Evolutionary conservation across 1,284 basidiomycete genomes (phyloP), one percentile per base, ranked within the genome.

Genomic region (Cryptococcus jaspeensis): DNA sequence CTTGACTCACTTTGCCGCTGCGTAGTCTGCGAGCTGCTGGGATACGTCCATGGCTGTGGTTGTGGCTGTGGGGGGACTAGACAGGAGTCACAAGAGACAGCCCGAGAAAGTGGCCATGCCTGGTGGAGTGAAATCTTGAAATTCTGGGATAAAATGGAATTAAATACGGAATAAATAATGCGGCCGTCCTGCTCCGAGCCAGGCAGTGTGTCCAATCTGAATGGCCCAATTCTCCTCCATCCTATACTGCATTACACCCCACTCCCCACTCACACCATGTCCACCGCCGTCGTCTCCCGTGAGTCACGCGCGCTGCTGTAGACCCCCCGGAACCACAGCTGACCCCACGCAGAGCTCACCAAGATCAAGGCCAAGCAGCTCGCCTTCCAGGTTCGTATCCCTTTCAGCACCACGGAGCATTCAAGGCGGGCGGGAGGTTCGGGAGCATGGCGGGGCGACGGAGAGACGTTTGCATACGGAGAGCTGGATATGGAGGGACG

Each of bases 331-430:
- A 22, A 44, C 53, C n/a, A n/a, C n/a, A n/a, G 9, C 28, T 32
- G 28, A 32, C 64, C n/a, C 64, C 59, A 18, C 20, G 20, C 58
- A 73, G 72, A 59, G 54, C 60, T 62, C 50, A 72, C 72, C 64
- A 60, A 62, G 47, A 62, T 77, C 59, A 53, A 64, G 60, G 70
- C 70, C 60, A 74, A 71, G 70, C 75, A 77, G 64, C 69, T 71
- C 57, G 55, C 56, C 49, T 57, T 68, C 58, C 75, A 77, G 71
- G 75, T 77, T 55, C 39, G 73, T 72, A 23, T 32, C 28, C 28
- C 28, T 32, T 32, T 9, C 28, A 32, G n/a, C 28, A 32, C 37
- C 15, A 35, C 20, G 16, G 35, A 5, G 37, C 20, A 28, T 18
- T 39, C 44, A 11, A 13, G 22, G 41, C n/a, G 35, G 23, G 16